Percentiles rank a stretch among this genome's conserved stretches.
phyloP scores from a whole-genome alignment of 352 stramenopile species.

The Globisporangium takayamanum region DNA sequence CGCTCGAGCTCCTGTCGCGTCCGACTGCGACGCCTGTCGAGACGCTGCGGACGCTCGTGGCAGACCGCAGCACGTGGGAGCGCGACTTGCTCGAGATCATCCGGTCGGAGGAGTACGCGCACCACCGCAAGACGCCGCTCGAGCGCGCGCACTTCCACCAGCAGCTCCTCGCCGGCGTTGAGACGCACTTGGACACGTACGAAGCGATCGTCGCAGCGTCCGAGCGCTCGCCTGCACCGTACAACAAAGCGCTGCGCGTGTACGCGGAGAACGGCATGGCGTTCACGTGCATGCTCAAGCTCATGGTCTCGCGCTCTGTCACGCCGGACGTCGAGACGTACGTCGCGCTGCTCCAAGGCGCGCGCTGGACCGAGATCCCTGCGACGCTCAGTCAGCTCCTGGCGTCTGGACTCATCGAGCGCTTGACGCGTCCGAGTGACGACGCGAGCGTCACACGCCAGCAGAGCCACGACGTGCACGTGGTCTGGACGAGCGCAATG shows the following conservation, averaged over 20 bases:
- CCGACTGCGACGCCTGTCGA: conserved; percentile 19
- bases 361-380: conserved; percentile 61
- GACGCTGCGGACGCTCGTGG: conserved; percentile 30
- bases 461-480: conserved; percentile 30
- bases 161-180: conserved; percentile 32
- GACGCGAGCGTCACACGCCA: conserved; percentile 1
- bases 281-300: conserved; percentile 47
- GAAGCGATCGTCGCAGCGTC: conserved; percentile 17
- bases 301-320: conserved; percentile 51
- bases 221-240: conserved; percentile 29
- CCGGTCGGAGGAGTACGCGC: conserved; percentile 39
- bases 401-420: conserved; percentile 36
- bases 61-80: conserved; percentile 28
- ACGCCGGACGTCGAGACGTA: conserved; percentile 52
- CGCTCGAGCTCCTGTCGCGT: conserved; percentile 31
- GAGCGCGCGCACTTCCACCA: conserved; percentile 45
- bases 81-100: conserved; percentile 51
- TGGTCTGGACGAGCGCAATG: conserved; percentile 57
- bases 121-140: conserved; percentile 49
- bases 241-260: conserved; percentile 57
- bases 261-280: conserved; percentile 47
- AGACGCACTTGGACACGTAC: conserved; percentile 43
- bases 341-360: conserved; percentile 46
- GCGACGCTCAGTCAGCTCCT: conserved; percentile 52
- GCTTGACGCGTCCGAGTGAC: conserved; percentile 14